phyloP scores from a whole-genome alignment of 257 asterid genomes.

The Ilex aquifolium region DNA sequence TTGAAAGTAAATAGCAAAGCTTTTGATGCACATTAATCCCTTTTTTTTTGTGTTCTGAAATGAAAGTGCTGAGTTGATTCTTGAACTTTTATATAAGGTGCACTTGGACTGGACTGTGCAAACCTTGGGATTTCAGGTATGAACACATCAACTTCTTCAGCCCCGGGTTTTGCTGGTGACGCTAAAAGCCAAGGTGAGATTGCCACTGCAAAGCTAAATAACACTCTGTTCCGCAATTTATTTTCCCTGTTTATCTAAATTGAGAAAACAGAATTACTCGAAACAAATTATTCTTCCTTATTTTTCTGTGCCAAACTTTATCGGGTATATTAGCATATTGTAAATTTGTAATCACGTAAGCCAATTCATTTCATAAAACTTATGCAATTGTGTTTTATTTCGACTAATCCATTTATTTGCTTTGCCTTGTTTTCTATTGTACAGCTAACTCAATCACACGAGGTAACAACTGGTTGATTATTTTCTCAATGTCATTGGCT shows the following conservation, averaged over 20 bases:
- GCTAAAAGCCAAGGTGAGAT: slow-evolving; percentile 29
- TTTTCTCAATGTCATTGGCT: slow-evolving; percentile 25
- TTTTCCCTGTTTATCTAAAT: no score
- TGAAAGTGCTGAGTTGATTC: background rate
- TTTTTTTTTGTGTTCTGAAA: background rate
- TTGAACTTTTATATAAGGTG: slow-evolving; percentile 34
- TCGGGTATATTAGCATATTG: no score
- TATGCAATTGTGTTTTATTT: background rate
- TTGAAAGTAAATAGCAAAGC: no score
- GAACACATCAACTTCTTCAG: slow-evolving; percentile 30
- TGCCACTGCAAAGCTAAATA: no score
- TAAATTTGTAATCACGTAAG: background rate
- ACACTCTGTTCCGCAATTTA: no score
- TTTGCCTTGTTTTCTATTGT: background rate
- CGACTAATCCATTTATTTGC: background rate
- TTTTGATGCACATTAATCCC: background rate
- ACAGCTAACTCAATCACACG: slow-evolving; percentile 24
- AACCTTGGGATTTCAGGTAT: slow-evolving; percentile 27
- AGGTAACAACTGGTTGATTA: slow-evolving; percentile 31
- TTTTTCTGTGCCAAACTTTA: no score
- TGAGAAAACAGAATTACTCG: no score
- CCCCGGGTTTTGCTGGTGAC: slow-evolving; percentile 22
- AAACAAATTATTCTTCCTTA: no score
- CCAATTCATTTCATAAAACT: background rate
- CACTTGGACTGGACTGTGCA: slow-evolving; percentile 49